Evolutionary conservation across 495 filamentous ascomycete species (phyloP).

Genomic region (Usnea hakonensis): DNA sequence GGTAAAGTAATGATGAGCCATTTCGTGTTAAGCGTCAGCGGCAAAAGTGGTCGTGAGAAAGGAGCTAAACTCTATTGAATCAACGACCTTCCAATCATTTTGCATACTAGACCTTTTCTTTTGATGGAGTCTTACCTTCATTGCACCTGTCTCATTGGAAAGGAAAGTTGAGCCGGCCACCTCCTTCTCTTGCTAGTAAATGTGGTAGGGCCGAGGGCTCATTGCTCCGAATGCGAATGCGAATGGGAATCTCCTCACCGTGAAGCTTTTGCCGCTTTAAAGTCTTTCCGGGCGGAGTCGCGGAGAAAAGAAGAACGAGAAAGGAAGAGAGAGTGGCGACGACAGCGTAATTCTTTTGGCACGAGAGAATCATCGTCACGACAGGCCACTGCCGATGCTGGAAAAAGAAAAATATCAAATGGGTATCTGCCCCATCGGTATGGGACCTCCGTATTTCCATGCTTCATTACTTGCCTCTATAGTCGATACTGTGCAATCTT

Average conservation of each 20-base stretch:
- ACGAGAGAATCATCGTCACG: not conserved
- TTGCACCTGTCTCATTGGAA: not conserved
- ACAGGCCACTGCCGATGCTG: not conserved
- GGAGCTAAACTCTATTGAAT: not conserved
- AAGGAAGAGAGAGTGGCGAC: not conserved
- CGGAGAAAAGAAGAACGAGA: too few relatives aligned
- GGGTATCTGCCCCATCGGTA: not conserved
- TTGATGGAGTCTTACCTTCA: not conserved
- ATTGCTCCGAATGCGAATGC: not conserved
- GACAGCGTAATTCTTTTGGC: not conserved
- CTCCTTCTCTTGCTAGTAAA: not conserved
- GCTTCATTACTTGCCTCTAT: not conserved
- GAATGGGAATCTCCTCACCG: not conserved
- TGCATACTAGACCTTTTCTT: not conserved
- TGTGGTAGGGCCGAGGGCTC: not conserved
- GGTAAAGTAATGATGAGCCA: conserved; percentile 13
- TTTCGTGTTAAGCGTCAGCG: conserved; percentile 12
- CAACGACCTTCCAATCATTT: conserved; percentile 1
- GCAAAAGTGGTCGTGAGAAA: conserved; percentile 4
- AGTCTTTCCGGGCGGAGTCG: not conserved
- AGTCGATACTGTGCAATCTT: too few relatives aligned
- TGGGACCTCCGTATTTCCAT: not conserved
- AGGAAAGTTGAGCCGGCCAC: not conserved
- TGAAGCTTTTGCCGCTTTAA: not conserved
- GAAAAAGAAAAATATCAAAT: not conserved